phyloP scores from a whole-genome alignment of 2,329 filamentous ascomycete genomes.

The Penicillium sp. region DNA sequence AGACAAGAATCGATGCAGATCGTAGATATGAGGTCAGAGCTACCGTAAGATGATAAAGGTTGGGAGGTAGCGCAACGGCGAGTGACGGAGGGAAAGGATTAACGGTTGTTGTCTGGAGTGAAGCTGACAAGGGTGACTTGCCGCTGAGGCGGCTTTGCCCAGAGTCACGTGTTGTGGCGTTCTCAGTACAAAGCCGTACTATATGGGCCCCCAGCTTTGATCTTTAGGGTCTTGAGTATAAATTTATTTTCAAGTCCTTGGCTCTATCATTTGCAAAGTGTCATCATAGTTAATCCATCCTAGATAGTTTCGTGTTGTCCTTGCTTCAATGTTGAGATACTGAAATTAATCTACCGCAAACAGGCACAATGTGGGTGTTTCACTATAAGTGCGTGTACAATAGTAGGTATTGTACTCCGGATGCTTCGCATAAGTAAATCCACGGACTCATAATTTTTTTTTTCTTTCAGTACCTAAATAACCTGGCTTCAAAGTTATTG shows the following conservation, averaged over 20 bases:
- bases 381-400: not conserved
- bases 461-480: not conserved
- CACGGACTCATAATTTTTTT: not conserved
- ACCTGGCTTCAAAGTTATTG: no score
- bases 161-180: slow-evolving; percentile 25
- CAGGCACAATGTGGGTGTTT: not conserved
- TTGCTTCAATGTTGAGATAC: not conserved
- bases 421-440: not conserved
- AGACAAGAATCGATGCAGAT: not conserved
- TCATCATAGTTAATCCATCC: not conserved
- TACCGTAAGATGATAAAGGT: not conserved
- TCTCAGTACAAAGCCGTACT: slow-evolving; percentile 12
- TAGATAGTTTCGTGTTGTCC: not conserved
- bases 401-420: not conserved
- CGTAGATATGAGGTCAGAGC: not conserved
- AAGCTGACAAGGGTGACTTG: slow-evolving; percentile 23
- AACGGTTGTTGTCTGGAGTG: slow-evolving; percentile 9
- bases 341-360: slow-evolving; percentile 1
- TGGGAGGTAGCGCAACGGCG: not conserved
- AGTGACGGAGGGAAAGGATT: not conserved
- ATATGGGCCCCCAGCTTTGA: not conserved
- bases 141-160: slow-evolving; percentile 19
- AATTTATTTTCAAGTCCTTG: not conserved
- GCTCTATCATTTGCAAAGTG: not conserved
- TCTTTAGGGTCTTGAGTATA: not conserved